Conservation (phyloP, 2,329 filamentous ascomycete genomes). For the Pseudogymnoascus sp. region DNA sequence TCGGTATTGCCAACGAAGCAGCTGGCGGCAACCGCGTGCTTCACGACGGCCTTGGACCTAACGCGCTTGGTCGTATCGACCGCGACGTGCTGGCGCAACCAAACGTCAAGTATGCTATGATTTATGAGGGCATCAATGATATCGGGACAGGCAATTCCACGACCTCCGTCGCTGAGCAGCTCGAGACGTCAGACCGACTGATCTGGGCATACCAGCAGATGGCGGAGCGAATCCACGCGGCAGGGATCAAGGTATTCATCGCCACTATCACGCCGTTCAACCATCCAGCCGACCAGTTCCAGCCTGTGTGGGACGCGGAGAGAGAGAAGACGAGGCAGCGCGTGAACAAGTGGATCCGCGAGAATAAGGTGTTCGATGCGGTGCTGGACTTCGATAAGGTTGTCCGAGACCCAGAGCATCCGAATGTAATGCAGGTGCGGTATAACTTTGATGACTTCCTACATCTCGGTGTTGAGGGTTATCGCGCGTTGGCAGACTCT, state of each 20-base stretch:
- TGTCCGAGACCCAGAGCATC: conserved; percentile 43
- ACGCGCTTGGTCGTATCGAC: conserved; percentile 50
- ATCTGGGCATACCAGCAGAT: conserved; percentile 53
- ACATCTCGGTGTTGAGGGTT: conserved; percentile 51
- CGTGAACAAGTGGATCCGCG: conserved; percentile 55
- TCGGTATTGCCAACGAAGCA: conserved; percentile 53
- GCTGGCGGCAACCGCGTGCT: conserved; percentile 59
- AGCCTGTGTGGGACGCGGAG: conserved; percentile 44
- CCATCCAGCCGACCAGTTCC: conserved; percentile 35
- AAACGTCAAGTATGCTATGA: conserved; percentile 48
- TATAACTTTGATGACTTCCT: conserved; percentile 56
- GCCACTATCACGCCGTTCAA: conserved; percentile 55
- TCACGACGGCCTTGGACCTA: conserved; percentile 53
- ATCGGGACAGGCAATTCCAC: conserved; percentile 45
- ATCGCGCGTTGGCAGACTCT: conserved; percentile 47
- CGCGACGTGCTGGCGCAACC: conserved; percentile 54
- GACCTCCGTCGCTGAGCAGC: conserved; percentile 39
- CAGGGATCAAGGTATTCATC: conserved; percentile 49
- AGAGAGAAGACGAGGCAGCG: conserved; percentile 48
- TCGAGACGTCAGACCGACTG: conserved; percentile 40
- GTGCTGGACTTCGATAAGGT: conserved; percentile 57
- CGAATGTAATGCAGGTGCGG: conserved; percentile 37
- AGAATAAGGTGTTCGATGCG: conserved; percentile 49
- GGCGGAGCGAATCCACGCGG: conserved; percentile 44
- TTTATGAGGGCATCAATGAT: conserved; percentile 61